Base-by-base conservation (phyloP, 495 filamentous ascomycete genomes). In the Hyaloscypha bicolor region DNA sequence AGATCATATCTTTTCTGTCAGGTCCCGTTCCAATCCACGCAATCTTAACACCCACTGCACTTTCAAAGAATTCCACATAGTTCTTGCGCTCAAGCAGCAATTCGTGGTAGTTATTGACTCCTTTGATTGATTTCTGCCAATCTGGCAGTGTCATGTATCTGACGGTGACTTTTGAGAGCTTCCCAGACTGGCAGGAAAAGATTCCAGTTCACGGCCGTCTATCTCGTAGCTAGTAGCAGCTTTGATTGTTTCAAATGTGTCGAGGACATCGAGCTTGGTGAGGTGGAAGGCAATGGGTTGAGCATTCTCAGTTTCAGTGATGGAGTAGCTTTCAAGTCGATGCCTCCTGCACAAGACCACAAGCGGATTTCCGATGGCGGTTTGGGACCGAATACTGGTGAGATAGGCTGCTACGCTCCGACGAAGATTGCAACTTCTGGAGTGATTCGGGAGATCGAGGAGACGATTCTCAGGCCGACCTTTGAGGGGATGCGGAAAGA, bases 381-480 rank as follows among this genome's bases (percentile, higher is more conserved):
- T 71, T 83, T 86, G 37, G 94, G 94, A 9, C 90, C 92, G 21
- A 98, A 97, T 79, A 98, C 94, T 6, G 94, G 94, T 53, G 94
- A 94, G 12, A 97, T 98, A 94, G 94, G 94, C 60, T 94, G 92
- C 79, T 98, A 98, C 77, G 92, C 93, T 39, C 93, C 93, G 19
- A 95, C 93, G 70, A 64, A 81, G 29, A 90, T 97, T 70, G 91
- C 90, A 8, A 88, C 91, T 0, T 83, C 87, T 60, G 83, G 86
- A 35, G 80, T 93, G 14, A 77, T 96, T 22, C 88, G 88, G 31
- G 85, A 91, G 72, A 87, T 98, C 63, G 88, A 96, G 70, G 82
- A 85, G 60, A 90, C 87, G 37, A 90, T 97, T 58, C 83, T 97
- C 31, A 85, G 93, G 79, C 95, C 94, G 2, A 96, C 94, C 2